Evolutionary conservation across 1,284 basidiomycete species (phyloP).

Genomic region (Cutaneotrichosporon cyanovorans): DNA sequence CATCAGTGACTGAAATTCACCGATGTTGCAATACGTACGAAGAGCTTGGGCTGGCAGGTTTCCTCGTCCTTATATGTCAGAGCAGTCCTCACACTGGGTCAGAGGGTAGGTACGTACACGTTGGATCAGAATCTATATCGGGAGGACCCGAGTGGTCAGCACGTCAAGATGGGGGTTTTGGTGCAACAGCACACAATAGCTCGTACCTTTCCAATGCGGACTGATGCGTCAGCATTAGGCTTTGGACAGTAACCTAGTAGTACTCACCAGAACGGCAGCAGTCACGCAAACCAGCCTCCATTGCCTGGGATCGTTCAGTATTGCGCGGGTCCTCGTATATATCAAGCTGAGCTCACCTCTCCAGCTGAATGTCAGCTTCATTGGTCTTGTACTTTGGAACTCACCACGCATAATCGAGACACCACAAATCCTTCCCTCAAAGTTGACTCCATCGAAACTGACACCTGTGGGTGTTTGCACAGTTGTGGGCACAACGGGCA

Average conservation of each 20-base stretch:
- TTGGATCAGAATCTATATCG: constrained; percentile 5
- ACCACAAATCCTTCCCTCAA: constrained; percentile 89
- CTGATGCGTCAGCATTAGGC: constrained; percentile 15
- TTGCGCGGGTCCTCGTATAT: not conserved
- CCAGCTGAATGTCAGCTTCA: constrained; percentile 25
- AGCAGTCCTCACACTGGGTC: too few species aligned
- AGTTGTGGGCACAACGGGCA: constrained; percentile 79
- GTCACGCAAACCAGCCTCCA: constrained; percentile 89
- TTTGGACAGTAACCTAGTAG: constrained; percentile 10
- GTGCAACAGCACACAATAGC: not conserved
- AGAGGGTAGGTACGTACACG: too few species aligned
- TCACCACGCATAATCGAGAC: constrained; percentile 73
- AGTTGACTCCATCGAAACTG: constrained; percentile 77
- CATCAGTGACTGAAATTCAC: not conserved
- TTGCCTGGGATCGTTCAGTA: constrained; percentile 55
- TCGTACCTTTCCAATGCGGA: constrained; percentile 46
- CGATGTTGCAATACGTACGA: constrained; percentile 41
- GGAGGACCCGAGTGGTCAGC: constrained; percentile 21
- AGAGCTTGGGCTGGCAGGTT: constrained; percentile 79
- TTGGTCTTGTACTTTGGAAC: constrained; percentile 2
- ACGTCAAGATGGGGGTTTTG: not conserved
- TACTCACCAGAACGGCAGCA: constrained; percentile 58
- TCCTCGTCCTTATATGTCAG: constrained; percentile 67
- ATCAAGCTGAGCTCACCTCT: constrained; percentile 18
- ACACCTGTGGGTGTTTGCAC: constrained; percentile 58